These are phyloP conservation scores for Apophysomyces ossiformis DNA, from an alignment of 371 early-diverging fungal genomes.

Conservation along the genomic window DNA sequence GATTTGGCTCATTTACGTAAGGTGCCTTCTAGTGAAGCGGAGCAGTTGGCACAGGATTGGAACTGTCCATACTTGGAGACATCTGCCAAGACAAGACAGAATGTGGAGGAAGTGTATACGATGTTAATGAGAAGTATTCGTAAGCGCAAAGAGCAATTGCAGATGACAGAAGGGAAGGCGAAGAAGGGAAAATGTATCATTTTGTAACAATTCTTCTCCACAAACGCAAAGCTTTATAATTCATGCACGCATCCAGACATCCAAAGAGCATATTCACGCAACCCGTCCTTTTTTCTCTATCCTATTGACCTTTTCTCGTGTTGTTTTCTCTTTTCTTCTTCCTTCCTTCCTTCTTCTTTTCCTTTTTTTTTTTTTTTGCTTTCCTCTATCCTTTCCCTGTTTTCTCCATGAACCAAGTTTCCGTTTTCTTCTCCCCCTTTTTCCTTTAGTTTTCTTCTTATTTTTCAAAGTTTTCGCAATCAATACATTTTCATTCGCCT, in stretches of 20 bases:
- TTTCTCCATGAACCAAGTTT: neutral
- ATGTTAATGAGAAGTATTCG: slow-evolving; percentile 63
- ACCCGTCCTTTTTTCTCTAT: neutral
- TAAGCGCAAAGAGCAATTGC: slow-evolving; percentile 26
- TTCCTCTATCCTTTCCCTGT: neutral
- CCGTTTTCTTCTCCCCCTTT: neutral
- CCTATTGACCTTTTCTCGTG: neutral
- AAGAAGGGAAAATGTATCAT: slow-evolving; percentile 33
- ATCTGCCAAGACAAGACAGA: slow-evolving; percentile 80
- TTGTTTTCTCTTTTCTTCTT: neutral
- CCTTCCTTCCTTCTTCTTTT: neutral
- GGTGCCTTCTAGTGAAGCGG: slow-evolving; percentile 68
- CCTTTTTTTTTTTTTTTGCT: neutral
- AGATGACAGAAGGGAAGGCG: slow-evolving; percentile 28
- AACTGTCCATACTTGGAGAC: slow-evolving; percentile 83
- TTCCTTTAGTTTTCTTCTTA: neutral
- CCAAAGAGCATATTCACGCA: slow-evolving; percentile 1
- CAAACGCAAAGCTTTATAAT: neutral
- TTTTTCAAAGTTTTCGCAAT: too few species aligned
- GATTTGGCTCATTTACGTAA: slow-evolving; percentile 74
- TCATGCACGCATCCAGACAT: slow-evolving; percentile 7
- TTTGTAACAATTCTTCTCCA: slow-evolving; percentile 13
- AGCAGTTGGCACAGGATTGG: slow-evolving; percentile 75
- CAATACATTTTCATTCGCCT: too few species aligned
- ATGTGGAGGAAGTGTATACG: slow-evolving; percentile 81